These are phyloP conservation scores for Tulasnella sp. DNA, from an alignment of 768 basidiomycete genomes.

Conservation along the genomic window DNA sequence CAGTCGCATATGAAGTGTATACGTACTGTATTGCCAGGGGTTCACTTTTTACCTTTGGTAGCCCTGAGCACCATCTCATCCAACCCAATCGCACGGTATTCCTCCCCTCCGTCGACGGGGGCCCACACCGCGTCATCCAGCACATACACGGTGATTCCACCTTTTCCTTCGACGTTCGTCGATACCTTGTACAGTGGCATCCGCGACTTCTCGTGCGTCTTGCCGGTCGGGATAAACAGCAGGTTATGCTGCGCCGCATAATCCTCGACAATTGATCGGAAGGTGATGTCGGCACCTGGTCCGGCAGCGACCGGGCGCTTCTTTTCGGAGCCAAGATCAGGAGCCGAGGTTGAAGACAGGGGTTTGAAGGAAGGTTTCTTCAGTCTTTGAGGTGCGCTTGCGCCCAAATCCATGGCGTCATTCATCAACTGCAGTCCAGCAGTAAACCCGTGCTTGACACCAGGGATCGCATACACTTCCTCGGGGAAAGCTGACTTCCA, in stretches of 20 bases:
- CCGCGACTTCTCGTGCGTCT: constrained; percentile 69
- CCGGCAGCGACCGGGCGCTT: constrained; percentile 27
- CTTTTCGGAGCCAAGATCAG: constrained; percentile 20
- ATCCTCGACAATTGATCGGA: constrained; percentile 87
- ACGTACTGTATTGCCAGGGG: neutral
- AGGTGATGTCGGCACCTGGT: constrained; percentile 58
- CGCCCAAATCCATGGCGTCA: constrained; percentile 76
- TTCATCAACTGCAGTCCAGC: constrained; percentile 89
- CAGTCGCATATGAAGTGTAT: neutral
- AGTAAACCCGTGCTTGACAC: constrained; percentile 69
- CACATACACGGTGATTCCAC: constrained; percentile 80
- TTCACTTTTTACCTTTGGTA: constrained; percentile 12
- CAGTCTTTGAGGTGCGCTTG: constrained; percentile 55
- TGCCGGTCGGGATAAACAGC: constrained; percentile 78
- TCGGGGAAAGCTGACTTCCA: constrained; percentile 79
- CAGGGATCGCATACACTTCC: constrained; percentile 47
- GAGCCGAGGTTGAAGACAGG: constrained; percentile 22
- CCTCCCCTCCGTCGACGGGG: constrained; percentile 37
- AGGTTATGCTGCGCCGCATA: constrained; percentile 74
- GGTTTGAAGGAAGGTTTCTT: constrained; percentile 48
- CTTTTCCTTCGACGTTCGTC: constrained; percentile 62
- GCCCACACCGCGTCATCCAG: constrained; percentile 92
- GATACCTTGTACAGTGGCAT: constrained; percentile 86
- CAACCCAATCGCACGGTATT: constrained; percentile 64
- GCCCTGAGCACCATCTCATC: constrained; percentile 72